Base-by-base conservation (phyloP, 441 rosid genomes). In the Erodium trifolium region DNA sequence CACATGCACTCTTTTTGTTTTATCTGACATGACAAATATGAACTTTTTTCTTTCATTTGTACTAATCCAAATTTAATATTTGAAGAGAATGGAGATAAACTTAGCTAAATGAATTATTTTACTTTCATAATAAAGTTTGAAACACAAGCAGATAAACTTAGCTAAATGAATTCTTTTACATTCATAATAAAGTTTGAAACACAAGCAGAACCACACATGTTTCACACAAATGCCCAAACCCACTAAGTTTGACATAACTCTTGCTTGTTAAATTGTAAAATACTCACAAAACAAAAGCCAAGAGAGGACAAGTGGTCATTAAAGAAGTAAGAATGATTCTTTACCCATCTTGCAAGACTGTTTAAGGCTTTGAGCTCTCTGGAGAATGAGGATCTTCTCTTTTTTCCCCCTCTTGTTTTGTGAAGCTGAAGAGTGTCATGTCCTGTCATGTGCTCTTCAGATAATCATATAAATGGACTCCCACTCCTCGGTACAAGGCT, bases 401-500 rank as follows among this genome's bases (percentile, higher is more conserved):
- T 67, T 47, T 12, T 35, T 4, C 63, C 63, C 27, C 27, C 27
- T 23, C 27, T 23, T 23, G 27, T 23, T 23, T 23, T 23, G 27
- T 23, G 27, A 23, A 23, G 27, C 27, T 23, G 27, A 23, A 23
- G 27, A 23, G 27, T 23, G 27, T 23, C 2, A 23, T 23, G 27
- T 23, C 27, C 27, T 23, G 27, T 23, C 27, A 23, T 23, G 2
- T 45, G 68, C 18, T 34, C 34, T 66, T 55, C 6, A 7, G 68
- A 16, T 5, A 37, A 62, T 49, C 68, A 63, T 63, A 51, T 10
- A 13, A n/a, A 19, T 47, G 19, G 9, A 55, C 62, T 14, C 62
- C 23, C 62, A 29, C 13, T 35, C 6, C 68, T 57, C 78, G 14
- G 70, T 62, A 34, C 67, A n/a, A 14, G 27, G n/a, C 63, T 63